phyloP scores from a whole-genome alignment of 2,329 filamentous ascomycete genomes.

The Colletotrichum sublineola region DNA sequence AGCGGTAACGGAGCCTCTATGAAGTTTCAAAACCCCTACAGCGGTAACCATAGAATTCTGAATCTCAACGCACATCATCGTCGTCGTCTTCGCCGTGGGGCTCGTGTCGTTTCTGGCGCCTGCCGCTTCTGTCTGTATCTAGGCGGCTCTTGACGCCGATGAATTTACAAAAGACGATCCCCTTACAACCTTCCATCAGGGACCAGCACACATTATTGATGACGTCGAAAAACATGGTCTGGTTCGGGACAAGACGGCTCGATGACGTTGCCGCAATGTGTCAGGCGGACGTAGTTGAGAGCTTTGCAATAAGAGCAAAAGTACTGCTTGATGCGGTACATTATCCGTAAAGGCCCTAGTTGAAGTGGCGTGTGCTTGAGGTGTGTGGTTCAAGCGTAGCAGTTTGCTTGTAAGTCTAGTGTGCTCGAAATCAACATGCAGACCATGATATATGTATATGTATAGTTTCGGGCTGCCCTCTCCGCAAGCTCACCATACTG shows the following conservation, averaged over 20 bases:
- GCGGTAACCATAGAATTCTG: not conserved
- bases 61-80: not conserved
- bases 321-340: not conserved
- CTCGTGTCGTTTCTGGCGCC: not conserved
- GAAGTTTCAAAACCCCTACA: no score
- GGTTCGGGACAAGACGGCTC: not conserved
- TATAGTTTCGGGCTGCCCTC: not conserved
- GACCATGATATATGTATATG: no score
- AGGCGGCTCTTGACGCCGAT: not conserved
- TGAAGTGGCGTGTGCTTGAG: not conserved
- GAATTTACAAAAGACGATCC: not conserved
- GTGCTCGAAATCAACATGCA: not conserved
- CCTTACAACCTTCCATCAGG: not conserved
- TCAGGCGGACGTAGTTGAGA: not conserved
- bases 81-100: not conserved
- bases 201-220: not conserved
- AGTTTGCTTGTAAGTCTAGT: not conserved
- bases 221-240: not conserved
- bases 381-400: no score
- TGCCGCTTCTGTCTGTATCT: no score
- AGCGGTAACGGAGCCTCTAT: no score
- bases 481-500: no score
- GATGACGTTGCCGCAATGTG: not conserved
- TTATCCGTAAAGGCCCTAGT: not conserved
- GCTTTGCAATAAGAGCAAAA: not conserved